These are phyloP conservation scores for Plasmodium fragile DNA, from an alignment of 169 alveolate species.

Conservation along the genomic window DNA sequence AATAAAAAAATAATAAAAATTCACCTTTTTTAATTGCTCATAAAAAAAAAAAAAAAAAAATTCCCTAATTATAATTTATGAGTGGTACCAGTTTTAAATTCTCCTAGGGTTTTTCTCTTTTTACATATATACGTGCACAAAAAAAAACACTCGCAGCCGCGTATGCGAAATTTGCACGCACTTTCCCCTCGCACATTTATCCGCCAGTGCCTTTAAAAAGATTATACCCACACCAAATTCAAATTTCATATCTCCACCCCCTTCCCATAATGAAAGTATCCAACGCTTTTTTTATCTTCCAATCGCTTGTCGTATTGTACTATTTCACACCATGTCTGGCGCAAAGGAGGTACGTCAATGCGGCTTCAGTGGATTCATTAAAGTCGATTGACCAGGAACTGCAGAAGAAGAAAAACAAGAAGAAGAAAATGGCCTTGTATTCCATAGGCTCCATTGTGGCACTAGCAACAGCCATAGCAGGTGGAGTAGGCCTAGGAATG, in stretches of 20 bases:
- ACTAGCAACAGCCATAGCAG: constrained; percentile 12
- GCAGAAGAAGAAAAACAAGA: not conserved
- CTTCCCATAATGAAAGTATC: constrained; percentile 10
- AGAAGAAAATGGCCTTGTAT: not conserved
- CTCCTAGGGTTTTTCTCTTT: not conserved
- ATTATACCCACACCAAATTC: not conserved
- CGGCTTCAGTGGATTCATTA: not conserved
- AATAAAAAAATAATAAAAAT: not conserved
- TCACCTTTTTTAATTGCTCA: not conserved
- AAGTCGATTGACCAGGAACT: not conserved
- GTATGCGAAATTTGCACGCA: not conserved
- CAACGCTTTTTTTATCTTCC: constrained; percentile 16
- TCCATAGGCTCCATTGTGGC: constrained; percentile 15
- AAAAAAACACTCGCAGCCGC: not conserved
- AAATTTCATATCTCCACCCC: not conserved
- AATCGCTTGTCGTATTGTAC: not conserved
- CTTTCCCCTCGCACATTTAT: not conserved
- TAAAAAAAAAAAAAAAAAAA: not conserved
- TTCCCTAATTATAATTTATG: not conserved
- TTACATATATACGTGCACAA: not conserved
- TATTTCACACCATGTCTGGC: not conserved
- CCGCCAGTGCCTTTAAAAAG: not conserved
- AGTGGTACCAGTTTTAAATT: not conserved
- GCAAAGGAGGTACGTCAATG: not conserved
- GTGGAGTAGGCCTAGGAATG: constrained; percentile 35